Conservation (phyloP, 2,329 filamentous ascomycete genomes). For the Dactylonectria estremocensis region DNA sequence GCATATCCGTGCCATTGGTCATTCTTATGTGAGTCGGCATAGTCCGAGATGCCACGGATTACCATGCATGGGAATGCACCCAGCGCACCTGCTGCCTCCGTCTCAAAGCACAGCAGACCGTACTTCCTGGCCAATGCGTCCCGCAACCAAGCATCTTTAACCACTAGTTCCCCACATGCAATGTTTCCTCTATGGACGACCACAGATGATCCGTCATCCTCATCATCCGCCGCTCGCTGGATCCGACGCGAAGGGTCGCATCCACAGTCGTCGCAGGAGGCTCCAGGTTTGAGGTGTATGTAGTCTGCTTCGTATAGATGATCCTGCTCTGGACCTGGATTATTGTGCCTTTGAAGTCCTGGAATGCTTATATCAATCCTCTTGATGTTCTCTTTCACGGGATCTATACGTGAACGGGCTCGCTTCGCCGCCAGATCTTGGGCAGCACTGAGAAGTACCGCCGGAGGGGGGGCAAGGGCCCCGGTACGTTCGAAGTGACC, state of each 20-base stretch:
- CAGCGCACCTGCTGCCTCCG: slow-evolving; percentile 34
- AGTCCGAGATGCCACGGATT: slow-evolving; percentile 37
- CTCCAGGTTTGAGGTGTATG: slow-evolving; percentile 7
- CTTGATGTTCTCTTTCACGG: slow-evolving; percentile 19
- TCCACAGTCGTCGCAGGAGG: slow-evolving; percentile 25
- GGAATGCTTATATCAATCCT: slow-evolving; percentile 16
- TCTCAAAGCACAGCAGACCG: slow-evolving; percentile 38
- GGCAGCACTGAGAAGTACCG: slow-evolving; percentile 35
- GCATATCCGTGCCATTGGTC: slow-evolving; percentile 30
- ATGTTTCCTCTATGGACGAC: slow-evolving; percentile 39
- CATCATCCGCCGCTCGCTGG: slow-evolving; percentile 16
- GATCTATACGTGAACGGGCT: slow-evolving; percentile 13
- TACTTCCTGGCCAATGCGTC: slow-evolving; percentile 27
- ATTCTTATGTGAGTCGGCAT: slow-evolving; percentile 37
- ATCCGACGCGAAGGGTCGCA: slow-evolving; percentile 27
- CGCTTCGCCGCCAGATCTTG: slow-evolving; percentile 26
- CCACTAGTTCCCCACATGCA: slow-evolving; percentile 34
- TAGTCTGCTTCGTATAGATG: slow-evolving; percentile 29
- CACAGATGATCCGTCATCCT: slow-evolving; percentile 21
- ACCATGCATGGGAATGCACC: slow-evolving; percentile 33
- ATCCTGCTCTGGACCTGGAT: slow-evolving; percentile 26
- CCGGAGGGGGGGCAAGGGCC: slow-evolving; percentile 24
- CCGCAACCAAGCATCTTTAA: slow-evolving; percentile 32
- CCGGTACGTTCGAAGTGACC: slow-evolving; percentile 38
- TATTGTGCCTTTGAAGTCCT: slow-evolving; percentile 16